phyloP scores from a whole-genome alignment of 164 flowering plant species.

The Piper betle region DNA sequence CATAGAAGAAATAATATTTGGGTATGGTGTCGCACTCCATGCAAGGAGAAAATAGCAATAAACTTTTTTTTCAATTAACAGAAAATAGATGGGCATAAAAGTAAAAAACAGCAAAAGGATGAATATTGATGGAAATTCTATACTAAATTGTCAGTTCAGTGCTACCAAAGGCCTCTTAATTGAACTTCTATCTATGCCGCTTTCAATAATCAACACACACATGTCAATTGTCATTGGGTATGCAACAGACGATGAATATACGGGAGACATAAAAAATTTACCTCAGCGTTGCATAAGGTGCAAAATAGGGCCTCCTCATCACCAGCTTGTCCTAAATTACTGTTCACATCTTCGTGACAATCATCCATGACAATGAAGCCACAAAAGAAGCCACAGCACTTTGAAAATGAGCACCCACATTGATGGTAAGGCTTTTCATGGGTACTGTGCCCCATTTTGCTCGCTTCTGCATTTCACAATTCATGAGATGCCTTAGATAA shows the following conservation, averaged over 20 bases:
- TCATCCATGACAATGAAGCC: conserved; percentile 56
- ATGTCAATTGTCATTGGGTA: too few relatives aligned
- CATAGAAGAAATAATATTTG: too few relatives aligned
- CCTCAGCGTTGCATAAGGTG: conserved; percentile 96
- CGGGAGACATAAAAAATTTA: conserved; percentile 8
- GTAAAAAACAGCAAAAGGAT: too few relatives aligned
- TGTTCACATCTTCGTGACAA: conserved; percentile 58
- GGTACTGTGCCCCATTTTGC: conserved; percentile 25
- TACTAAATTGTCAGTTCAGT: too few relatives aligned
- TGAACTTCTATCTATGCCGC: too few relatives aligned
- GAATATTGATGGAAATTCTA: too few relatives aligned
- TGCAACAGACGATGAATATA: not conserved
- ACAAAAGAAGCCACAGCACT: conserved; percentile 48
- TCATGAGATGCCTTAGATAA: not conserved
- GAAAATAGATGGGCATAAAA: too few relatives aligned
- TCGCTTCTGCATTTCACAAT: conserved; percentile 21
- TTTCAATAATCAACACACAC: too few relatives aligned
- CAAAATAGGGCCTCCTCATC: conserved; percentile 89
- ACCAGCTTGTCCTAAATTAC: conserved; percentile 31
- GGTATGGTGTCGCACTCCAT: too few relatives aligned
- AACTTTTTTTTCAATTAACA: too few relatives aligned
- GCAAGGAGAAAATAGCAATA: too few relatives aligned
- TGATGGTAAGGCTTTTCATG: conserved; percentile 22
- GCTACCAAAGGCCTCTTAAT: too few relatives aligned
- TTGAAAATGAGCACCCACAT: conserved; percentile 32